These are phyloP conservation scores for Aureococcus anophagefferens DNA, from an alignment of 108 stramenopile species.

Conservation along the genomic window DNA sequence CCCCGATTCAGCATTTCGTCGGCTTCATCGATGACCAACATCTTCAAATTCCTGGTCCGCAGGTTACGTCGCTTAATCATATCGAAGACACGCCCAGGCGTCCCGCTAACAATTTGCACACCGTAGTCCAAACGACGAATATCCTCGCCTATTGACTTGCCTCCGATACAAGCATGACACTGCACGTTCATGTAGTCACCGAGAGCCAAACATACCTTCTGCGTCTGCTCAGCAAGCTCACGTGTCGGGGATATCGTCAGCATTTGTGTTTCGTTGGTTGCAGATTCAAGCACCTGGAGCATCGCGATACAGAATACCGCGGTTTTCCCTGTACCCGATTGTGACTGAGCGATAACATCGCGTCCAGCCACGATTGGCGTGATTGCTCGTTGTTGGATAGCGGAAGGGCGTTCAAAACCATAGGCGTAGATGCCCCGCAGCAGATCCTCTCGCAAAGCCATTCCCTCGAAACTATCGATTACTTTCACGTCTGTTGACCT, in stretches of 20 bases:
- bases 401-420: constrained; percentile 98
- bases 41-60: constrained; percentile 61
- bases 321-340: constrained; percentile 96
- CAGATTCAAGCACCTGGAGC: constrained; percentile 73
- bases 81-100: constrained; percentile 95
- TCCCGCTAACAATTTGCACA: constrained; percentile 89
- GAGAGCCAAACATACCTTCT: constrained; percentile 74
- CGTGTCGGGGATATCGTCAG: constrained; percentile 89
- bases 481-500: too few relatives aligned
- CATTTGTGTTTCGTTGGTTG: constrained; percentile 69
- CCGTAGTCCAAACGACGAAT: constrained; percentile 77
- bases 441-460: constrained; percentile 92
- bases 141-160: constrained; percentile 85
- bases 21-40: constrained; percentile 95
- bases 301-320: constrained; percentile 92
- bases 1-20: constrained; percentile 95
- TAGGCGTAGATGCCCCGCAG: constrained; percentile 96
- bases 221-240: constrained; percentile 94
- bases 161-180: constrained; percentile 95
- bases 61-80: constrained; percentile 85
- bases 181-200: constrained; percentile 96
- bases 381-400: constrained; percentile 99
- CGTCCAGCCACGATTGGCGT: constrained; percentile 85
- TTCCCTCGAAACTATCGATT: constrained; percentile 87
- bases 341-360: constrained; percentile 98